phyloP scores from a whole-genome alignment of 805 yeast species.

The Lachancea waltii region DNA sequence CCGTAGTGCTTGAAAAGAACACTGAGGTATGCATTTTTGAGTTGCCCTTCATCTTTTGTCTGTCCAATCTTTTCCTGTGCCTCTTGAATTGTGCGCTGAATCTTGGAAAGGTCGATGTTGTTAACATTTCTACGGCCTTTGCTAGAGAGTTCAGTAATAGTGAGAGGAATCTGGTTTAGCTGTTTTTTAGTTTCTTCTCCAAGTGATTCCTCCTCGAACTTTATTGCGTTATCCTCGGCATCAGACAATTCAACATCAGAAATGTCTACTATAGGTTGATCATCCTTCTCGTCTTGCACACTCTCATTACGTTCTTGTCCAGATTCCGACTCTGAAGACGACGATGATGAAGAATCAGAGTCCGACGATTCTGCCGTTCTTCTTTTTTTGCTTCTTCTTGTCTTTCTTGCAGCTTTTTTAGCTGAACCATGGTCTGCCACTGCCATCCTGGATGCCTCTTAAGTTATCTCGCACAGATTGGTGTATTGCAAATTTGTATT shows the following conservation, averaged over 20 bases:
- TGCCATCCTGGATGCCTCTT: slow-evolving; percentile 16
- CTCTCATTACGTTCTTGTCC: slow-evolving; percentile 15
- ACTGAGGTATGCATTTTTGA: slow-evolving; percentile 46
- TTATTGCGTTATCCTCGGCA: slow-evolving; percentile 6
- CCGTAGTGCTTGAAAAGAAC: slow-evolving; percentile 54
- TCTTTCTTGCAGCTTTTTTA: slow-evolving; percentile 24
- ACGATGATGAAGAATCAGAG: slow-evolving; percentile 27
- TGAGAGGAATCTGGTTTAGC: slow-evolving; percentile 25
- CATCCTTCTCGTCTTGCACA: slow-evolving; percentile 6
- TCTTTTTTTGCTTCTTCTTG: slow-evolving; percentile 69
- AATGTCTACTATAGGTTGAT: slow-evolving; percentile 18
- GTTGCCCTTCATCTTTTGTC: slow-evolving; percentile 17
- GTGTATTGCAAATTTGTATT: not conserved
- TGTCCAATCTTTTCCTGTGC: slow-evolving; percentile 16
- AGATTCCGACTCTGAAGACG: slow-evolving; percentile 30
- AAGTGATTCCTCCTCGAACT: slow-evolving; percentile 13
- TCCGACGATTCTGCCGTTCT: slow-evolving; percentile 72
- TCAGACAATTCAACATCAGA: slow-evolving; percentile 32
- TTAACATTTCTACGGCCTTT: slow-evolving; percentile 18
- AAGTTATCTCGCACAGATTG: too few species aligned
- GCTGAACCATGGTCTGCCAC: slow-evolving; percentile 17
- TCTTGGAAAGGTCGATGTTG: slow-evolving; percentile 29
- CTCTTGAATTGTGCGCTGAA: slow-evolving; percentile 26
- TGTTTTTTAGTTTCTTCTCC: slow-evolving; percentile 18
- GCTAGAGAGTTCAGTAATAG: slow-evolving; percentile 33